Conservation (phyloP, 164 flowering plant genomes). For the Vitis labrusca region DNA sequence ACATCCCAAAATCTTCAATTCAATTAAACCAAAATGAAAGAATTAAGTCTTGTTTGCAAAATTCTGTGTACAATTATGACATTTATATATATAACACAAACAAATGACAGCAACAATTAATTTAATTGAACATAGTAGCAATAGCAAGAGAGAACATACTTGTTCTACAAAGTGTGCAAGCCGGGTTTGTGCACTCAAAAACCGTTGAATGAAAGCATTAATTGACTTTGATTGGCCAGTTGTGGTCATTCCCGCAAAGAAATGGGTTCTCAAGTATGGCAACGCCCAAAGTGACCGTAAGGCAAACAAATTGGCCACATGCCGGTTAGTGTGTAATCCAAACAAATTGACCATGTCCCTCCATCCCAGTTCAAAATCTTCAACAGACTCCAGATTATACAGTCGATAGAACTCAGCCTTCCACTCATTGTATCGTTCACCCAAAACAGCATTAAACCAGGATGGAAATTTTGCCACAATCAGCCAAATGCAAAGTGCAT, state of each 20-base stretch:
- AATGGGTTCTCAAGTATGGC: conserved; percentile 84
- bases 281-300: conserved; percentile 76
- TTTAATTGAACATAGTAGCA: not conserved
- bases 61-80: not conserved
- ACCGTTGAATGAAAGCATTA: conserved; percentile 88
- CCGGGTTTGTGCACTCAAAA: conserved; percentile 80
- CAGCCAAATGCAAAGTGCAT: conserved; percentile 94
- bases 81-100: not conserved
- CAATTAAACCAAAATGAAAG: too few relatives aligned
- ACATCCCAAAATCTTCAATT: too few relatives aligned
- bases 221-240: conserved; percentile 74
- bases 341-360: conserved; percentile 74
- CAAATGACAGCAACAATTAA: not conserved
- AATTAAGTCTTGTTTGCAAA: too few relatives aligned
- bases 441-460: conserved; percentile 90
- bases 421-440: conserved; percentile 94
- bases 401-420: conserved; percentile 80
- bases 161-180: conserved; percentile 90
- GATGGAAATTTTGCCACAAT: conserved; percentile 94
- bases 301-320: conserved; percentile 64
- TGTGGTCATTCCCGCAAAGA: conserved; percentile 84
- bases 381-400: conserved; percentile 72
- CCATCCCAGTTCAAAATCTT: conserved; percentile 91
- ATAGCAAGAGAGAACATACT: conserved; percentile 39
- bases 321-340: conserved; percentile 80